These are phyloP conservation scores for Quercus phellos DNA, from an alignment of 331 rosid genomes.

Conservation along the genomic window DNA sequence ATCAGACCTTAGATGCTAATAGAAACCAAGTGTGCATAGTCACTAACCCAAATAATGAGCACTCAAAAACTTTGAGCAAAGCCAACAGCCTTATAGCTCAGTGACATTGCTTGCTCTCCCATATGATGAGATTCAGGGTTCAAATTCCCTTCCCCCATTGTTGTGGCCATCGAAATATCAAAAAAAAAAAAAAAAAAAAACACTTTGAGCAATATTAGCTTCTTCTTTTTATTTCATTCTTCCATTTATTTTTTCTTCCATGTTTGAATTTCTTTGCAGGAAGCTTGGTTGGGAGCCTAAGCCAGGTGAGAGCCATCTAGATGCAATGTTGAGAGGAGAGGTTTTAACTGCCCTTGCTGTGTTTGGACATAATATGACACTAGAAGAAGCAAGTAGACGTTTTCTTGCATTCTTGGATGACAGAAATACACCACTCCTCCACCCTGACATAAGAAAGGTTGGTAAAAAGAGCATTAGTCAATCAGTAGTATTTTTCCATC, in stretches of 20 bases:
- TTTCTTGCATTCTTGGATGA: conserved; percentile 67
- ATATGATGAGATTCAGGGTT: too few relatives aligned
- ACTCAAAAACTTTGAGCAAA: not conserved
- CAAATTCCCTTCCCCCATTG: too few relatives aligned
- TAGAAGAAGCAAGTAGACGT: conserved; percentile 72
- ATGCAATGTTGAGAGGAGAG: conserved; percentile 96
- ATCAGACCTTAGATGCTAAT: not conserved
- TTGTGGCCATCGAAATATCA: not conserved
- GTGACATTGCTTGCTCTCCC: too few relatives aligned
- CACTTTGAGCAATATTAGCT: too few relatives aligned
- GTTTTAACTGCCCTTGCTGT: conserved; percentile 66
- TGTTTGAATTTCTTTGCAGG: too few relatives aligned
- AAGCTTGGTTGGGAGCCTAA: conserved; percentile 11
- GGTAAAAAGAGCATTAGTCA: conserved; percentile 16
- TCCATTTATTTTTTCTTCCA: too few relatives aligned
- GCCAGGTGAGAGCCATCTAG: conserved; percentile 67
- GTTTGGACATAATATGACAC: conserved; percentile 67
- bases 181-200: too few relatives aligned
- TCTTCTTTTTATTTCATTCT: not conserved
- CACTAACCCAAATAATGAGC: not conserved
- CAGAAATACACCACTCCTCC: conserved; percentile 75
- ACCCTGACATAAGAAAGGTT: conserved; percentile 90
- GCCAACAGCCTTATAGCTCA: too few relatives aligned
- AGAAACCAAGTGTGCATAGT: not conserved
- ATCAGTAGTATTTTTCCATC: conserved; percentile 2